Evolutionary conservation across 2,329 filamentous ascomycete genomes (phyloP).

Genomic region (Bimuria novae-zelandiae): DNA sequence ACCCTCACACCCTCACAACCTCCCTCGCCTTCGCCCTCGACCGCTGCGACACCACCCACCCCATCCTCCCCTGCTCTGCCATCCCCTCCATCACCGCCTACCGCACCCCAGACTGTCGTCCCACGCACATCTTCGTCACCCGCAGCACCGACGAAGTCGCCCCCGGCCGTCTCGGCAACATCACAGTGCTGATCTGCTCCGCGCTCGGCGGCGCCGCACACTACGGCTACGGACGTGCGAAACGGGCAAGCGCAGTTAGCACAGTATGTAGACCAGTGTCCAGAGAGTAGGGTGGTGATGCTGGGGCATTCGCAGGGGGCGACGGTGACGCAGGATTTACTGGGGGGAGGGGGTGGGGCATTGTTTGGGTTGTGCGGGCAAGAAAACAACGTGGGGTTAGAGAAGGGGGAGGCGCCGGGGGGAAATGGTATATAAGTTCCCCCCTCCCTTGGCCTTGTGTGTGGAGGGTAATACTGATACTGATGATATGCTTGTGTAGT

Average conservation of each 20-base stretch:
- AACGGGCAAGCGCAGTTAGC: slow-evolving; percentile 15
- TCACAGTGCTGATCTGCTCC: slow-evolving; percentile 13
- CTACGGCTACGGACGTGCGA: slow-evolving; percentile 16
- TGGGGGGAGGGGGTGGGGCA: slow-evolving; percentile 18
- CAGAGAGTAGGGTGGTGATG: slow-evolving; percentile 17
- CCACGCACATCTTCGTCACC: slow-evolving; percentile 16
- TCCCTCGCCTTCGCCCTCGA: not conserved
- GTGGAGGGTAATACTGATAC: too few relatives aligned
- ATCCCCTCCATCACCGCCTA: slow-evolving; percentile 9
- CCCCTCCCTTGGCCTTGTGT: too few relatives aligned
- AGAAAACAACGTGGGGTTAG: slow-evolving; percentile 6
- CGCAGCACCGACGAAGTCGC: slow-evolving; percentile 14
- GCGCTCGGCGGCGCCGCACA: not conserved
- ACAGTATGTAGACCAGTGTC: slow-evolving; percentile 15
- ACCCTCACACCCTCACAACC: not conserved
- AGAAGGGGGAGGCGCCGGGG: slow-evolving; percentile 11
- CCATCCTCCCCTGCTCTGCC: not conserved
- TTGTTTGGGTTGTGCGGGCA: slow-evolving; percentile 15
- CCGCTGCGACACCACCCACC: slow-evolving; percentile 2
- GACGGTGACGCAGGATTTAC: slow-evolving; percentile 13
- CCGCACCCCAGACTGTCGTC: slow-evolving; percentile 12
- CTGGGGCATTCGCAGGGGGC: slow-evolving; percentile 20
- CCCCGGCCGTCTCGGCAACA: slow-evolving; percentile 15
- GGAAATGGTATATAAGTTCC: slow-evolving; percentile 12
- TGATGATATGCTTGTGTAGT: slow-evolving; percentile 1